These are phyloP conservation scores for Aspergillus quadricinctus DNA, from an alignment of 2,329 filamentous ascomycete genomes.

Conservation along the genomic window DNA sequence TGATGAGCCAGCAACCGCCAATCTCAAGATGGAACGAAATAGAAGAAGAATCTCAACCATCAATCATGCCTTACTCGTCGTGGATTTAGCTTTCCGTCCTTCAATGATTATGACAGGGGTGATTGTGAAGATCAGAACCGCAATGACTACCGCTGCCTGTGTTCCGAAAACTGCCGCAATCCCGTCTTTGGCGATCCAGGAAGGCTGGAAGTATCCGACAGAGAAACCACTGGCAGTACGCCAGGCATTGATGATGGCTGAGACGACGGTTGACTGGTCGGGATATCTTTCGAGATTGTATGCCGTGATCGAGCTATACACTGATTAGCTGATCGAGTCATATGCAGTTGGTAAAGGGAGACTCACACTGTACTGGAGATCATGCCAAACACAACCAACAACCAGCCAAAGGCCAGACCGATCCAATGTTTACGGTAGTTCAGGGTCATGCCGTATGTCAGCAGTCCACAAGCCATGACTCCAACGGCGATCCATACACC, in stretches of 20 bases:
- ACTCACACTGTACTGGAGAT: slow-evolving; percentile 32
- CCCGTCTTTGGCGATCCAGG: slow-evolving; percentile 31
- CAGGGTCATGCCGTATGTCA: slow-evolving; percentile 33
- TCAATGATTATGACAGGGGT: slow-evolving; percentile 20
- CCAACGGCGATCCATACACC: slow-evolving; percentile 32
- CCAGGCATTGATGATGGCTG: slow-evolving; percentile 38
- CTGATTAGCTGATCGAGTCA: neutral
- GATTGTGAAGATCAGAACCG: slow-evolving; percentile 24
- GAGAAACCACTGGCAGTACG: slow-evolving; percentile 37
- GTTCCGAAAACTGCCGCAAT: slow-evolving; percentile 31
- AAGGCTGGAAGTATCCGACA: slow-evolving; percentile 36
- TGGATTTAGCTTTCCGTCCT: neutral
- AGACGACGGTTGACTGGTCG: slow-evolving; percentile 29
- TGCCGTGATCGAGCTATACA: slow-evolving; percentile 29
- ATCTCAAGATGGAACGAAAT: neutral
- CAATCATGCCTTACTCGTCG: neutral
- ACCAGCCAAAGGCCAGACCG: slow-evolving; percentile 35
- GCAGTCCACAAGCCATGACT: slow-evolving; percentile 28
- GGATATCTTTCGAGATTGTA: slow-evolving; percentile 36
- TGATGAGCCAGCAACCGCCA: neutral
- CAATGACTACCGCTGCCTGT: slow-evolving; percentile 28
- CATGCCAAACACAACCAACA: slow-evolving; percentile 35
- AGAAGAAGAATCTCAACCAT: neutral
- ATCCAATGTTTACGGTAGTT: slow-evolving; percentile 34
- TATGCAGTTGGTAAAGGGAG: neutral